Base-by-base conservation (phyloP, 1,139 yeast species). In the Taphrina confusa region DNA sequence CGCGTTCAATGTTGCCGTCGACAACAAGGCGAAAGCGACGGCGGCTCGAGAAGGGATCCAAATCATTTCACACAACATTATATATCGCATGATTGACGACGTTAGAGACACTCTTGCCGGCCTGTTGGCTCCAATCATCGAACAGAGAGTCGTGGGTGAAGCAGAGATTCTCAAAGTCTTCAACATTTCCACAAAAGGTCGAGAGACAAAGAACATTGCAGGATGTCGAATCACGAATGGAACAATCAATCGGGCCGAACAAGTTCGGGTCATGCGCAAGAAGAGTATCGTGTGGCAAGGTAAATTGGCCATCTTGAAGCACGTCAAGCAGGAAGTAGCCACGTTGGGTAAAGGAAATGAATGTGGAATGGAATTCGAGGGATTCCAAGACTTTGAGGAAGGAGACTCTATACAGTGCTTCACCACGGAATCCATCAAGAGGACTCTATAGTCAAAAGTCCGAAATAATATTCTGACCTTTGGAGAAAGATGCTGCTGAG, bases 171-270 rank as follows among this genome's bases (percentile, higher is more conserved):
- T 84, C 67, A 87, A 85, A 61, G 78, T 88, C 1, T 91, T 92
- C 73, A 80, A 79, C 37, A 85, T 91, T 63, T 79, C 85, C 3
- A 73, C 75, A 25, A 73, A 78, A 64, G 76, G 78, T 63, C 81
- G 80, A 66, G 77, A 77, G 61, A 76, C 76, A 22, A 73, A 81
- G 59, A 79, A 78, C 65, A 81, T 92, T 68, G 98, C 97, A 0
- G 99, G 99, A 3, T 87, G 95, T 69, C 84, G 85, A 69, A 90
- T 92, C n/a, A 70, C 75, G 18, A 80, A 79, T 52, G 99, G 99
- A 9, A 71, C 75, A 1, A 73, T 92, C 47, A 80, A 81, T 66
- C 78, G 87, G 65, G 77, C 82, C 12, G 76, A 85, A 0, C 74
- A 74, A 39, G 82, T 90, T 12, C 82, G 85, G 69, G 85, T 92